phyloP scores from a whole-genome alignment of 2,329 filamentous ascomycete species.

The Macrophomina pseudophaseolina region DNA sequence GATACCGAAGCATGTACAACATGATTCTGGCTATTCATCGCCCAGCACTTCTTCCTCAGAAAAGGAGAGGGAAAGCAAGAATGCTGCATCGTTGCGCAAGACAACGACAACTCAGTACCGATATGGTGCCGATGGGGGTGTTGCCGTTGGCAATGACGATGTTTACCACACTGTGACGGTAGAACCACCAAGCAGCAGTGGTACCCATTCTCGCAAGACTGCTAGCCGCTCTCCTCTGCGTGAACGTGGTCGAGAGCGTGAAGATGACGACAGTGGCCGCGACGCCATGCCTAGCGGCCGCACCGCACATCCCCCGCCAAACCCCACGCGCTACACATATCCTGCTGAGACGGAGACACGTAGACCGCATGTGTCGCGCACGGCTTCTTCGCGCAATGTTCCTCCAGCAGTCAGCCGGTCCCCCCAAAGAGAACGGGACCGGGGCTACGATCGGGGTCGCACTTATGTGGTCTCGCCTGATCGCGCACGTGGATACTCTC shows the following conservation, averaged over 20 bases:
- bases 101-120: conserved; percentile 36
- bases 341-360: not conserved
- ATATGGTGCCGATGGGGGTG: conserved; percentile 35
- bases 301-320: not conserved
- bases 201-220: not conserved
- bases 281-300: conserved; percentile 13
- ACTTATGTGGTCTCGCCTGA: conserved; percentile 19
- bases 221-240: conserved; percentile 5
- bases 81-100: conserved; percentile 33
- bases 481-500: not conserved
- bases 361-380: conserved; percentile 5
- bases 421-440: not conserved
- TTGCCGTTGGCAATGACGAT: conserved; percentile 20
- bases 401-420: not conserved
- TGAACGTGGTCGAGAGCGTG: not conserved
- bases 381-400: not conserved
- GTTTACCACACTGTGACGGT: conserved; percentile 40
- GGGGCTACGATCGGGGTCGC: conserved; percentile 8
- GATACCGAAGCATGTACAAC: conserved; percentile 20
- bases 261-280: conserved; percentile 14
- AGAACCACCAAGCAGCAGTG: conserved; percentile 34
- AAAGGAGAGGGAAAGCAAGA: conserved; percentile 33
- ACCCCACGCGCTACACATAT: conserved; percentile 5
- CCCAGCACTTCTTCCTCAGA: conserved; percentile 36
- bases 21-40: conserved; percentile 33